Base-by-base conservation (phyloP, 2,329 filamentous ascomycete species). In the Ceratocystis albifundus region DNA sequence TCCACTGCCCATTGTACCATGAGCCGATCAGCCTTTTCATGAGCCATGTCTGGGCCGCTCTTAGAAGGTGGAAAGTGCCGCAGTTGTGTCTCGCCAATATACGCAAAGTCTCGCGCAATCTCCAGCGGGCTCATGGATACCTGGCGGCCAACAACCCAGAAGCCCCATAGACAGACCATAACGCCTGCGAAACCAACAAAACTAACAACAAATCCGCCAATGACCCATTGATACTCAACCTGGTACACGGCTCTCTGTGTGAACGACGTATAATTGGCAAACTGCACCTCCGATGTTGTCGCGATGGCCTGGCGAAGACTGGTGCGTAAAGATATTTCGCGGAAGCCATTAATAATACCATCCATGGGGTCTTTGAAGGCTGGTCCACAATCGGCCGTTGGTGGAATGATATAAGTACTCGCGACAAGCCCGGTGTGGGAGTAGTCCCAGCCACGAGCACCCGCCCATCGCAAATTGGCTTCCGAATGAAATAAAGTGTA, bases 101-200 rank as follows among this genome's bases (percentile, higher is more conserved):
- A 64, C 3, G 67, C 65, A 36, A 68, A 68, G 48, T 68, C 61
- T 15, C 65, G 65, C 3, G 65, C 45, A 64, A 68, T 61, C 36
- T 68, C 67, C 64, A 68, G 50, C n/a, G 67, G 67, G 46, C 67
- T 68, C 61, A 65, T 53, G 1, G 67, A 61, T 12, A 68, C 67
- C 4, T 61, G 64, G 5, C 67, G 55, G 3, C 67, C 67, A 2
- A 68, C 64, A 3, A 61, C n/a, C 67, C 67, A 68, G 64, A 68
- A 68, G 2, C 67, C 67, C 67, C 67, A 68, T 32, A 68, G 15
- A 22, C 67, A 68, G 12, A 66, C 22, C 7, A 28, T 61, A 8
- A 68, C 61, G 10, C 46, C 61, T 4, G 36, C 50, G 22, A 64
- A 45, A 2, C 67, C 67, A 1, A 53, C 61, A 8, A 68, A 44